Base-by-base conservation (phyloP, 129 eudicot genomes). In the Flaveria robusta region DNA sequence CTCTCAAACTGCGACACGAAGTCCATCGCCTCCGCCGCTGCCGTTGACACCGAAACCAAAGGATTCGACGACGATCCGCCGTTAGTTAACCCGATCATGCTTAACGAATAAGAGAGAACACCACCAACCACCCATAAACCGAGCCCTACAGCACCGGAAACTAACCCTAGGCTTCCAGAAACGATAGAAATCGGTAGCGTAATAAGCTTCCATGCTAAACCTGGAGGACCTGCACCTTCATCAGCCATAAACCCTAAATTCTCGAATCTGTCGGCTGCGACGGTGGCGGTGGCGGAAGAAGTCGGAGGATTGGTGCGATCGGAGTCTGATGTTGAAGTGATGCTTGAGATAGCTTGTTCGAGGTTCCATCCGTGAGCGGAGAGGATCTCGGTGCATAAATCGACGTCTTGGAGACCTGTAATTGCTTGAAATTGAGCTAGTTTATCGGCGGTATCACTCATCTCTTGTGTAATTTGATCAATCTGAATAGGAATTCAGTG, bases 61-160 rank as follows among this genome's bases (percentile, higher is more conserved):
- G 89, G 93, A n/a, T 80, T 20, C 12, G 77, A 46, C 0, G 82
- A 34, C 4, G 82, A 31, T n/a, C 68, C 87, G 19, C 85, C 87
- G 19, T 66, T 81, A 18, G 69, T 73, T 5, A 90, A 68, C 1
- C 99, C 97, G 7, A 94, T 71, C 90, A 87, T 69, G 23, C 92
- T 64, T 4, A 94, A 71, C 0, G 96, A 87, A 71, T 88, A 94
- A 5, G 97, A 94, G 6, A 94, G 63, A 13, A 91, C 88, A 1
- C 99, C 97, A 3, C 97, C 90, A 3, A 91, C 94, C 1, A 88
- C 90, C 99, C 99, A 89, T 59, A 94, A 56, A 13, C 99, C 99
- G 1, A 94, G 77, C 5, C 97, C 96, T 26, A 89, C 79, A 0
- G 96, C 97, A 14, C 96, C 97, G 1, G 97, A 86, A 43, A 91